Conservation (phyloP, 129 eudicot species). For the Glebionis coronaria region DNA sequence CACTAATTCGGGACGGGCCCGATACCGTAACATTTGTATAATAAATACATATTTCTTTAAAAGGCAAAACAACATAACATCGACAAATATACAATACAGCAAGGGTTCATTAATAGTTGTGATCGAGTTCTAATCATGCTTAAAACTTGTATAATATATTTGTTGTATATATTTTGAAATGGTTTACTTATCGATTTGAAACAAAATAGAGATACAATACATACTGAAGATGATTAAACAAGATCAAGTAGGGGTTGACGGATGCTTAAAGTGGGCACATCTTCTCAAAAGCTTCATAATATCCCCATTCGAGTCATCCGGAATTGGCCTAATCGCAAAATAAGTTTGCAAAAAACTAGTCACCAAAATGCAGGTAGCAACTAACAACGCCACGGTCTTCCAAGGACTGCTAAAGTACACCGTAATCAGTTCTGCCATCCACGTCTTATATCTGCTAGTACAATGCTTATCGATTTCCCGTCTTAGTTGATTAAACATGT, state of each 20-base stretch:
- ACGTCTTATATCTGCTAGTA: constrained; percentile 27
- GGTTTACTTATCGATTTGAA: too few species aligned
- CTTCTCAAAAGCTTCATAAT: constrained; percentile 24
- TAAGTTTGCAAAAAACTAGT: constrained; percentile 43
- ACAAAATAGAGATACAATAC: too few species aligned
- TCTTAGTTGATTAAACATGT: constrained; percentile 19
- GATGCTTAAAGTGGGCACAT: constrained; percentile 14
- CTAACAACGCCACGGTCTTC: constrained; percentile 45
- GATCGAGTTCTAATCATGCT: too few species aligned
- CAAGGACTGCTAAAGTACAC: constrained; percentile 46
- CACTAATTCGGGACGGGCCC: too few species aligned
- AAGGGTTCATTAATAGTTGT: too few species aligned
- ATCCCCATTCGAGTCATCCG: constrained; percentile 19
- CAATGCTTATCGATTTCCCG: constrained; percentile 26
- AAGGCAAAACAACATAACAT: too few species aligned
- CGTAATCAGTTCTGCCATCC: constrained; percentile 40
- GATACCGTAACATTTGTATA: too few species aligned
- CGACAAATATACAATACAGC: too few species aligned
- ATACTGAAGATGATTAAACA: neutral
- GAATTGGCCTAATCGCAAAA: constrained; percentile 28
- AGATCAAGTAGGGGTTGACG: neutral
- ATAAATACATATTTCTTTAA: too few species aligned
- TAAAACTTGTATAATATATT: too few species aligned
- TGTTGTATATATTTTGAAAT: too few species aligned
- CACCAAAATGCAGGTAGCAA: constrained; percentile 31